Percentiles rank a stretch among this genome's conserved stretches.
These are phyloP conservation scores for Coemansia furcata DNA, from an alignment of 192 early-diverging fungal genomes.

Conservation along the genomic window DNA sequence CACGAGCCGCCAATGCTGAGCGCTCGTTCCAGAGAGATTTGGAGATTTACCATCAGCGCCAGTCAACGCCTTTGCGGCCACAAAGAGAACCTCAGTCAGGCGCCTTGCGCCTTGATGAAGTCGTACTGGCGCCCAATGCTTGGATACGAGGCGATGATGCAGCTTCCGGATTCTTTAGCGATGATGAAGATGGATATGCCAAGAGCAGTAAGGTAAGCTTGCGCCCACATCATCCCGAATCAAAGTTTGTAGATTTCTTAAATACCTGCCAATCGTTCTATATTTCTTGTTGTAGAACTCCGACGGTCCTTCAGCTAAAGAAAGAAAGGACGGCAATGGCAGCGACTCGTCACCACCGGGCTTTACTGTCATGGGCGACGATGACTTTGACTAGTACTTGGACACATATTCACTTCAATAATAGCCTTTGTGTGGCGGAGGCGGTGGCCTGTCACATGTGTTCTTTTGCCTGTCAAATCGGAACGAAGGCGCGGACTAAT, in stretches of 20 bases:
- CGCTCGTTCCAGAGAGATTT: conserved; percentile 48
- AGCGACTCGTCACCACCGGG: not conserved
- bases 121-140: conserved; percentile 15
- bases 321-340: not conserved
- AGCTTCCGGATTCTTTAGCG: conserved; percentile 23
- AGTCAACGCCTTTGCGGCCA: not conserved
- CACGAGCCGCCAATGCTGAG: conserved; percentile 29
- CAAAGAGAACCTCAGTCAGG: not conserved
- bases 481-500: conserved; percentile 3
- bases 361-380: conserved; percentile 14
- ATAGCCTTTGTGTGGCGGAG: not conserved
- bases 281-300: not conserved
- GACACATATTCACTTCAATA: not conserved
- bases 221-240: not conserved
- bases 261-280: not conserved
- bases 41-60: conserved; percentile 30
- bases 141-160: conserved; percentile 8
- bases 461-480: not conserved
- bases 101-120: conserved; percentile 8
- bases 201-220: not conserved
- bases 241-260: not conserved
- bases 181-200: conserved; percentile 4
- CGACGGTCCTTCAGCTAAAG: not conserved
- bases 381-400: conserved; percentile 8
- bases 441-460: not conserved